These are phyloP conservation scores for Fusarium subtropicale DNA, from an alignment of 2,329 filamentous ascomycete species.

Conservation along the genomic window DNA sequence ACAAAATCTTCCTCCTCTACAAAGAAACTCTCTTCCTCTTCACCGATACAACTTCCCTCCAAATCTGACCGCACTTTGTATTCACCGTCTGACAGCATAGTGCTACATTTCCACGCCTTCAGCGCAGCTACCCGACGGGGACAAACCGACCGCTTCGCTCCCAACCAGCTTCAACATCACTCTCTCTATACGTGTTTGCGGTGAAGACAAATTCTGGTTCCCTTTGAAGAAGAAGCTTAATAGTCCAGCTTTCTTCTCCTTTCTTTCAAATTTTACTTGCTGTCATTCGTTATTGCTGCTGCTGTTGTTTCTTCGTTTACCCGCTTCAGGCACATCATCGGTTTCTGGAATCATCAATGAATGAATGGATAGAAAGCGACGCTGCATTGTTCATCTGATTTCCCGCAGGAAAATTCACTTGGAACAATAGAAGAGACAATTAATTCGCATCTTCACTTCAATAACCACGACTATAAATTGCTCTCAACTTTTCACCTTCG, in stretches of 20 bases:
- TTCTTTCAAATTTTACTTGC: neutral
- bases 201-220: neutral
- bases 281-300: neutral
- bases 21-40: neutral
- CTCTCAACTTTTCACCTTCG: conserved; percentile 5
- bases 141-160: conserved; percentile 22
- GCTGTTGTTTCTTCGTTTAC: neutral
- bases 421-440: conserved; percentile 22
- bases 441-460: neutral
- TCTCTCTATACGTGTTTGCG: neutral
- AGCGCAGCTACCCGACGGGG: conserved; percentile 31
- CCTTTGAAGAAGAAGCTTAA: neutral
- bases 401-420: conserved; percentile 6
- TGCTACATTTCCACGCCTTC: neutral
- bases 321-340: conserved; percentile 10
- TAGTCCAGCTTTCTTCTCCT: neutral
- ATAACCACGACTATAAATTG: conserved; percentile 26
- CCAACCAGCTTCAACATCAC: neutral
- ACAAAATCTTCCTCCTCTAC: neutral
- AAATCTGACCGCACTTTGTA: conserved; percentile 16
- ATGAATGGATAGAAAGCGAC: conserved; percentile 23
- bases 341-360: conserved; percentile 18
- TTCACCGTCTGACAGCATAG: conserved; percentile 9
- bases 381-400: conserved; percentile 20
- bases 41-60: neutral